phyloP scores from a whole-genome alignment of 2,329 filamentous ascomycete genomes.

The Pseudogymnoascus sp. region DNA sequence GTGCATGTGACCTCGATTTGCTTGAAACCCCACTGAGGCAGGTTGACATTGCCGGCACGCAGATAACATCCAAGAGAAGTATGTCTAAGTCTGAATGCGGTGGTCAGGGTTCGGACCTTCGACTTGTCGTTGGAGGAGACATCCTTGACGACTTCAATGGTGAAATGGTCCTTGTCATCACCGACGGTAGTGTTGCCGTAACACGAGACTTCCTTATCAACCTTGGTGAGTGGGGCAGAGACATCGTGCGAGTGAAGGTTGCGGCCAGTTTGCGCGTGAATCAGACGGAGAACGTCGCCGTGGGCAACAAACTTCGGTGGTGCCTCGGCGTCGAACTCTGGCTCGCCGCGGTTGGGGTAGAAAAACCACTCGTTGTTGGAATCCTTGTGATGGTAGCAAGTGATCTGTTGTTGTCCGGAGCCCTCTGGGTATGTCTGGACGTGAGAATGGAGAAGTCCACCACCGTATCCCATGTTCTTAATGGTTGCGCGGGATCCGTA shows the following conservation, averaged over 20 bases:
- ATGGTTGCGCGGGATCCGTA: conserved; percentile 83
- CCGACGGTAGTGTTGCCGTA: conserved; percentile 95
- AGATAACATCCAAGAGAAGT: conserved; percentile 82
- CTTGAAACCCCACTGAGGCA: conserved; percentile 99
- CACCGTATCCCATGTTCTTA: conserved; percentile 99
- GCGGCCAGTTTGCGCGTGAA: conserved; percentile 91
- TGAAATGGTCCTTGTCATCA: conserved; percentile 97
- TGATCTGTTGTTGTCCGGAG: conserved; percentile 90
- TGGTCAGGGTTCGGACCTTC: conserved; percentile 84
- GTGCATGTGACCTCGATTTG: conserved; percentile 96
- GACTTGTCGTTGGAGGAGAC: conserved; percentile 70
- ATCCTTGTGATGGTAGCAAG: conserved; percentile 99
- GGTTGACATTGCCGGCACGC: conserved; percentile 87
- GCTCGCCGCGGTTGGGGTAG: conserved; percentile 79
- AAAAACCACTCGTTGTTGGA: conserved; percentile 99
- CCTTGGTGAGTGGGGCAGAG: conserved; percentile 80
- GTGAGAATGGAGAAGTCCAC: conserved; percentile 92
- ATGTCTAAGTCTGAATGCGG: conserved; percentile 83
- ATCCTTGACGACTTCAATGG: conserved; percentile 84
- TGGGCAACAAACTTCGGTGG: conserved; percentile 70
- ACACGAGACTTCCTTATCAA: conserved; percentile 84
- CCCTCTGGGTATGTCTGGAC: conserved; percentile 94
- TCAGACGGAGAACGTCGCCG: conserved; percentile 71
- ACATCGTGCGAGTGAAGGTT: conserved; percentile 95
- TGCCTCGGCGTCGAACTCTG: conserved; percentile 64